Evolutionary conservation across 1,139 yeast species (phyloP).

Genomic region (Geotrichum histeridarum): DNA sequence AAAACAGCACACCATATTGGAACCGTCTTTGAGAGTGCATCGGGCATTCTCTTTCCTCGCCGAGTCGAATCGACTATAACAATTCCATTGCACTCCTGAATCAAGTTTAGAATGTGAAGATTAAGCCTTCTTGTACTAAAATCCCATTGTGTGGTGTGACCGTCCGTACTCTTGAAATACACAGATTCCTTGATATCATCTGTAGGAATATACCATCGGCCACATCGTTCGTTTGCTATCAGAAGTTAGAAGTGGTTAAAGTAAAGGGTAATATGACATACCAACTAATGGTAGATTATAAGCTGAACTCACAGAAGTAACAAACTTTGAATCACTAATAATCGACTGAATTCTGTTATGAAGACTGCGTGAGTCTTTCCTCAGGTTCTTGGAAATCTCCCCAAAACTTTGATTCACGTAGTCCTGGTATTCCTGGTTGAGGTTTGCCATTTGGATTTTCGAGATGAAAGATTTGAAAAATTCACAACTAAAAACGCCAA

Average conservation of each 20-base stretch:
- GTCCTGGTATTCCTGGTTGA: constrained; percentile 14
- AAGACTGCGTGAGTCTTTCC: constrained; percentile 53
- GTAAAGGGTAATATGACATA: constrained; percentile 23
- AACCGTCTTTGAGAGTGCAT: constrained; percentile 76
- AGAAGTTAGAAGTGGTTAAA: constrained; percentile 38
- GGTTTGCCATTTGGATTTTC: not conserved
- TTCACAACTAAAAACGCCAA: not conserved
- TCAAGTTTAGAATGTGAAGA: constrained; percentile 55
- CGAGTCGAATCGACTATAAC: constrained; percentile 80
- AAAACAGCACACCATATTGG: constrained; percentile 91
- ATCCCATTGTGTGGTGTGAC: constrained; percentile 76
- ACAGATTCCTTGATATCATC: constrained; percentile 43
- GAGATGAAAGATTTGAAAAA: too few relatives aligned
- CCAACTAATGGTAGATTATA: constrained; percentile 35
- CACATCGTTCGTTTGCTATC: constrained; percentile 76
- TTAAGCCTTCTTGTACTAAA: constrained; percentile 71
- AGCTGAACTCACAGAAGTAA: constrained; percentile 35
- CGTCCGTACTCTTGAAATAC: constrained; percentile 88
- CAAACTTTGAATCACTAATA: constrained; percentile 51
- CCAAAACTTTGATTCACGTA: constrained; percentile 23
- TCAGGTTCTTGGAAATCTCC: constrained; percentile 18
- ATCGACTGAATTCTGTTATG: constrained; percentile 69
- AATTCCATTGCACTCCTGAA: constrained; percentile 42
- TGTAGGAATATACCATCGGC: constrained; percentile 72
- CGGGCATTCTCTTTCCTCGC: constrained; percentile 79